Evolutionary conservation across 2,329 filamentous ascomycete species (phyloP).

Genomic region (Macrophomina tecta): DNA sequence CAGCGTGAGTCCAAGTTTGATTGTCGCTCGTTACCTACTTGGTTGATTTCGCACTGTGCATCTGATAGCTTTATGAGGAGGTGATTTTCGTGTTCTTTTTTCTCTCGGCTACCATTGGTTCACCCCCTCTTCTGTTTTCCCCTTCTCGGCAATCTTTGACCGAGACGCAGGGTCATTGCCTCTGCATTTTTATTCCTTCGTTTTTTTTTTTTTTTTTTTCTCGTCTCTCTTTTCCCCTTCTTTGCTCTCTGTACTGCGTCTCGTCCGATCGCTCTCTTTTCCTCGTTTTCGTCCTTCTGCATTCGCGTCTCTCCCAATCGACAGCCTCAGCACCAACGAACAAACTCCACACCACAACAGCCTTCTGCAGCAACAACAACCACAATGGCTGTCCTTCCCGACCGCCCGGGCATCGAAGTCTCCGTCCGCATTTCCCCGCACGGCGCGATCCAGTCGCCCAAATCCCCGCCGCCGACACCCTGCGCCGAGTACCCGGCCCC

Average conservation of each 20-base stretch:
- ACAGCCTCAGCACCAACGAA: background rate
- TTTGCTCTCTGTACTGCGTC: too few relatives aligned
- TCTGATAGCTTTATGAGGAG: constrained; percentile 10
- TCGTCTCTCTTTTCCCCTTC: background rate
- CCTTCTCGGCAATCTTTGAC: constrained; percentile 21
- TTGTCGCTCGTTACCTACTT: constrained; percentile 5
- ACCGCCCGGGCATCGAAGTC: constrained; percentile 17
- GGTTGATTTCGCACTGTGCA: constrained; percentile 4
- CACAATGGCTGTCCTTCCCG: constrained; percentile 11
- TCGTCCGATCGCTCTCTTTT: background rate
- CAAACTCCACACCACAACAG: too few relatives aligned
- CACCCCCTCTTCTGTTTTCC: background rate
- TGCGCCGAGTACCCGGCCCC: constrained; percentile 1
- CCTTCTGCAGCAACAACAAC: background rate
- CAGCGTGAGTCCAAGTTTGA: background rate
- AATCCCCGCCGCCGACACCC: background rate
- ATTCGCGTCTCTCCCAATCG: background rate
- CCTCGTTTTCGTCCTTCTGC: background rate
- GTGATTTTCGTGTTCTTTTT: constrained; percentile 10
- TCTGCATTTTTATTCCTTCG: background rate
- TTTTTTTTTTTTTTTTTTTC: background rate
- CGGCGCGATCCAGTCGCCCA: background rate
- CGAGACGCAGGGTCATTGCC: background rate
- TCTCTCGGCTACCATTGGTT: constrained; percentile 3
- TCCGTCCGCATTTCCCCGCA: constrained; percentile 6